Conservation (phyloP, 257 asterid genomes). For the Solanum paucissectum region DNA sequence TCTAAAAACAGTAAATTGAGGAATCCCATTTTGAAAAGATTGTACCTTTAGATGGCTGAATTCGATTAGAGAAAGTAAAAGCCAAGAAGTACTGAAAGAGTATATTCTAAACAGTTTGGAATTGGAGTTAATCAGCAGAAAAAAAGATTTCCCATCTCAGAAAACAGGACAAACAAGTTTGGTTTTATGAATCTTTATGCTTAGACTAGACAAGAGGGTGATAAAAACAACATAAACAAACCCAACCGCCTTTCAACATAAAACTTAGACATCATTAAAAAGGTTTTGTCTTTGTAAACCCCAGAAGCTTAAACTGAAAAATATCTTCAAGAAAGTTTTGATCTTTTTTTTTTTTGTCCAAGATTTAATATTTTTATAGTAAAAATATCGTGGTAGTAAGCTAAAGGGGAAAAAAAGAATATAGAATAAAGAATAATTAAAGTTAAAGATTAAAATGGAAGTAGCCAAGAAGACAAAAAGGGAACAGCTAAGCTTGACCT, state of each 20-base stretch:
- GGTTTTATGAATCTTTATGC: not conserved
- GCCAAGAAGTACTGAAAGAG: not conserved
- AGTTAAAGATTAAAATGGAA: not conserved
- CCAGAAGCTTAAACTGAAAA: not conserved
- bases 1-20: slow-evolving; percentile 3
- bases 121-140: not conserved
- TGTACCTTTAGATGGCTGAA: not conserved
- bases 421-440: not conserved
- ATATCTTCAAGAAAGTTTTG: not conserved
- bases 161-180: not conserved
- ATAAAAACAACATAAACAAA: not conserved
- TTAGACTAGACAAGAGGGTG: not conserved
- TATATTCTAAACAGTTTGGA: not conserved
- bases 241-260: not conserved
- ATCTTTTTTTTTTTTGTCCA: not conserved
- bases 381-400: not conserved
- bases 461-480: not conserved
- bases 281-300: not conserved
- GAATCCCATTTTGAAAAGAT: slow-evolving; percentile 5
- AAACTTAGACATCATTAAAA: not conserved
- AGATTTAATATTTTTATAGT: not conserved
- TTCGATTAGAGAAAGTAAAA: not conserved
- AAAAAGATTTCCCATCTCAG: not conserved
- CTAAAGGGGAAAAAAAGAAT: not conserved
- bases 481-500: not conserved